Conservation (phyloP, 306 rosid species). For the Aeschynomene evenia region DNA sequence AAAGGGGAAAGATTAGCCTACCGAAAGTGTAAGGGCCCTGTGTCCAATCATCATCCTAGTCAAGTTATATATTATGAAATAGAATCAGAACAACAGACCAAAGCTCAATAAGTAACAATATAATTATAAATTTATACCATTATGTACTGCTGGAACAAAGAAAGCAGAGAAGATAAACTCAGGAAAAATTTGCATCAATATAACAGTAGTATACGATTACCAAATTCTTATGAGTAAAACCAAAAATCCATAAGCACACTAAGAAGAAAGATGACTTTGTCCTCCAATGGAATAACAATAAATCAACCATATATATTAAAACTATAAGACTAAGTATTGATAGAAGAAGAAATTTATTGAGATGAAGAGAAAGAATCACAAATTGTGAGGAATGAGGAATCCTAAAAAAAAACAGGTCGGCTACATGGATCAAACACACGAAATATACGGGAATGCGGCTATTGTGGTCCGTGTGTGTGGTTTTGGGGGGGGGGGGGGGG, state of each 20-base stretch:
- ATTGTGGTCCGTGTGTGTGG: too few relatives aligned
- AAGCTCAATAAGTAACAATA: slow-evolving; percentile 14
- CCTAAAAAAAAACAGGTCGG: neutral
- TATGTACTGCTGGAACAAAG: neutral
- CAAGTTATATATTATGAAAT: slow-evolving; percentile 31
- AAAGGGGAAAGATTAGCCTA: slow-evolving; percentile 40
- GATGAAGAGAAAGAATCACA: neutral
- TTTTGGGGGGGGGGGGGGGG: too few relatives aligned
- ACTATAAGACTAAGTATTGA: neutral
- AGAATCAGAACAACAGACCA: slow-evolving; percentile 30
- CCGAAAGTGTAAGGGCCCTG: slow-evolving; percentile 44
- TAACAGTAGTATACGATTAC: neutral
- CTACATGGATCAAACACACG: too few relatives aligned
- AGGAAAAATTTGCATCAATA: neutral
- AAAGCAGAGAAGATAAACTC: neutral
- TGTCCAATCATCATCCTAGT: slow-evolving; percentile 57
- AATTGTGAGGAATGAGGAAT: neutral
- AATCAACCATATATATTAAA: neutral
- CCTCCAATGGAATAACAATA: neutral
- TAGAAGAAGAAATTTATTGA: neutral
- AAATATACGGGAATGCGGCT: too few relatives aligned
- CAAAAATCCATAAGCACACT: neutral
- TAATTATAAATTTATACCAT: neutral
- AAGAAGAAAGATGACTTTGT: neutral
- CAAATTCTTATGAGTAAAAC: neutral